Conservation (phyloP, 1,139 yeast genomes). For the Suhomyces chickasaworum region DNA sequence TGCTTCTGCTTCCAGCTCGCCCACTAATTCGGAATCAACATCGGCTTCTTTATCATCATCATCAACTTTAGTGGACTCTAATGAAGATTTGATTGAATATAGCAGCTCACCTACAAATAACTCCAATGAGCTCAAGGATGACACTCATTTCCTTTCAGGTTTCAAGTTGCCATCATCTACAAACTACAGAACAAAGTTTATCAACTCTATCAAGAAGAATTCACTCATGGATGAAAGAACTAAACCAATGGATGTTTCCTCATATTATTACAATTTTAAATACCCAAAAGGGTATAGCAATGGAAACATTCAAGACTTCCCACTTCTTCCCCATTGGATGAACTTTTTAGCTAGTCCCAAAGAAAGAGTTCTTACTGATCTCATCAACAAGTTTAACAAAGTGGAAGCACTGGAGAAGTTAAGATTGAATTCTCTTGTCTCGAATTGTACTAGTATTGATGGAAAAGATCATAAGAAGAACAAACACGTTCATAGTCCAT, state of each 20-base stretch:
- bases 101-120: conserved; percentile 6
- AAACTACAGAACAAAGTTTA: conserved; percentile 22
- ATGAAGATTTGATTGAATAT: conserved; percentile 16
- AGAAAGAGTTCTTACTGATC: conserved; percentile 33
- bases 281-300: conserved; percentile 30
- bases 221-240: conserved; percentile 15
- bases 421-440: conserved; percentile 38
- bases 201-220: conserved; percentile 26
- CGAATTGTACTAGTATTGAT: conserved; percentile 8
- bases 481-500: conserved; percentile 13
- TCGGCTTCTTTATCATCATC: conserved; percentile 9
- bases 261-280: conserved; percentile 13
- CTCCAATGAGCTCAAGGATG: background rate
- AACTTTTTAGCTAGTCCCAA: conserved; percentile 28
- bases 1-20: conserved; percentile 7
- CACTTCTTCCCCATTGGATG: conserved; percentile 52
- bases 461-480: conserved; percentile 3
- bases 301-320: conserved; percentile 21
- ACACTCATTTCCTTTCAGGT: conserved; percentile 18
- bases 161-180: conserved; percentile 29
- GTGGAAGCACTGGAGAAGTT: conserved; percentile 54
- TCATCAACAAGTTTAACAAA: conserved; percentile 44
- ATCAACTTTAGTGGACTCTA: conserved; percentile 2
- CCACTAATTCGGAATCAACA: conserved; percentile 10
- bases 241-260: background rate